Base-by-base conservation (phyloP, 1,284 basidiomycete genomes). In the Porodaedalea pini region DNA sequence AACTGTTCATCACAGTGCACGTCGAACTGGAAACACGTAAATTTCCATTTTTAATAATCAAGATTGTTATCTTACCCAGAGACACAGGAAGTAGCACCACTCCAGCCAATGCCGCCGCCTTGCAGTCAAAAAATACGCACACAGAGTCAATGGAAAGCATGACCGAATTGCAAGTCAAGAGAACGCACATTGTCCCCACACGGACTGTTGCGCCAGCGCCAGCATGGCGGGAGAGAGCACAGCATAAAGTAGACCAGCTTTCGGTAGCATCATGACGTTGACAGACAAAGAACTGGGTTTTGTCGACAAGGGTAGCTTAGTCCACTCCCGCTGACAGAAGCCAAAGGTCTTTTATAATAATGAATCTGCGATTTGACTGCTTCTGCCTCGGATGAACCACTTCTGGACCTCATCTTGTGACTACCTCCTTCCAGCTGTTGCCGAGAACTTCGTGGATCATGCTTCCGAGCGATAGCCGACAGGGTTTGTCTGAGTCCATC, bases 61-160 rank as follows among this genome's bases (percentile, higher is more conserved):
- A 62, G 27, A 58, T 65, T 34, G 58, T 62, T 57, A 63, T 68
- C 72, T 29, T 68, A 69, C 73, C 78, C 74, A 34, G 72, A 58
- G 13, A 68, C 70, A 59, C 76, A 78, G 37, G 69, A 69, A 3
- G 72, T 76, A 34, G 62, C 47, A 23, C 76, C 77, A 6, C 71
- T 67, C 74, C 74, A 78, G 8, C 71, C 71, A 41, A 68, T 71
- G 2, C 75, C 75, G 40, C 75, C 76, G 59, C 77, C 69, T 64
- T 31, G 17, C 41, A 45, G 8, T 19, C 5, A 29, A 23, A 8
- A 13, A 45, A 34, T 17, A 4, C 2, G 23, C 17, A 6, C 19
- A 5, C 21, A 49, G 23, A 25, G 39, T 34, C 4, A 51, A 37
- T 7, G 15, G 19, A 17, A 43, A 25, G 19, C 15, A 19, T 56